These are phyloP conservation scores for Withania somnifera DNA, from an alignment of 305 asterid genomes.

Conservation along the genomic window DNA sequence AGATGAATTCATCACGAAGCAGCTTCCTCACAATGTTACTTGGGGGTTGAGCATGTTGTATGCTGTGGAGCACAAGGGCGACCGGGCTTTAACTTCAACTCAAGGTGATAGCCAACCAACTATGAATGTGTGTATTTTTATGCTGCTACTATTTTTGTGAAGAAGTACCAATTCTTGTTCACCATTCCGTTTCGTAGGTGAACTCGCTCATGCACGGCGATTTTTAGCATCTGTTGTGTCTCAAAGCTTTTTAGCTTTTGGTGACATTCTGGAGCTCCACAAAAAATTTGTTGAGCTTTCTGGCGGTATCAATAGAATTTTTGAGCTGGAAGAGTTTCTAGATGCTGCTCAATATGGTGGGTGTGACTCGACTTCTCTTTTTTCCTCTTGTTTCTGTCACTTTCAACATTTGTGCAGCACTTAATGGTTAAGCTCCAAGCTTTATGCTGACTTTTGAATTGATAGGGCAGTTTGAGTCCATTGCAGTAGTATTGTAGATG, in stretches of 20 bases:
- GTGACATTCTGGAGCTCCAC: conserved; percentile 96
- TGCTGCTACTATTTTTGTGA: background rate
- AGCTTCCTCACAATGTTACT: conserved; percentile 95
- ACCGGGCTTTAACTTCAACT: conserved; percentile 87
- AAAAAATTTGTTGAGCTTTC: conserved; percentile 91
- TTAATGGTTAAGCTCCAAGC: background rate
- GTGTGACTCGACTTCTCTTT: conserved; percentile 4
- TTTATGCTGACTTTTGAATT: background rate
- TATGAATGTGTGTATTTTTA: background rate
- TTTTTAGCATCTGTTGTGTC: conserved; percentile 97
- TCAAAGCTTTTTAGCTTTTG: conserved; percentile 97
- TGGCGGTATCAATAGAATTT: conserved; percentile 86
- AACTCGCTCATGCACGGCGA: conserved; percentile 91
- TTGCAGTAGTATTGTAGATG: background rate
- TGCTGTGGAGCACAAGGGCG: conserved; percentile 92
- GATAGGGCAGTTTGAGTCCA: background rate
- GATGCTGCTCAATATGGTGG: conserved; percentile 81
- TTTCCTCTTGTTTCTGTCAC: conserved; percentile 9
- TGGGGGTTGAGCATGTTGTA: conserved; percentile 97
- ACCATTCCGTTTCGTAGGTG: conserved; percentile 38
- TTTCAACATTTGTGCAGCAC: background rate
- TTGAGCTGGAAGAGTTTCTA: conserved; percentile 89
- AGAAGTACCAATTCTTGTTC: background rate
- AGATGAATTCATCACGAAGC: conserved; percentile 92
- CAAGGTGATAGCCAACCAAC: conserved; percentile 48